Base-by-base conservation (phyloP, 225 moss, liverwort and hornwort species). In the Straminergon stramineum region DNA sequence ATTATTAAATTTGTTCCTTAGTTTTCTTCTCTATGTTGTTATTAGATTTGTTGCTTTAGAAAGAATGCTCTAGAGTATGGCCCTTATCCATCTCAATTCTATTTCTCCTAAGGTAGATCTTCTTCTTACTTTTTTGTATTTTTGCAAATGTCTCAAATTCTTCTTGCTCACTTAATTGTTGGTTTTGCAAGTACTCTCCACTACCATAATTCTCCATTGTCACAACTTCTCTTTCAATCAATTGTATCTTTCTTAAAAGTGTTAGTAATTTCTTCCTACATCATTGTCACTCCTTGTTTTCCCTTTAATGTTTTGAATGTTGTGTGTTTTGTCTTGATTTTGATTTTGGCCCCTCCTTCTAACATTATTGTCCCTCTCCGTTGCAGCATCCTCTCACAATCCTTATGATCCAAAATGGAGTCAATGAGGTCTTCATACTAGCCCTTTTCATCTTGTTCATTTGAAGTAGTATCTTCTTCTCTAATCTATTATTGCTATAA, bases 151-250 rank as follows among this genome's bases (percentile, higher is more conserved):
- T 34, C 10, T 66, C 34, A 10, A 5, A 34, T 34, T 17, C 18
- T 35, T 66, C 10, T 35, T 66, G 1, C 35, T 67, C 6, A 67
- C 17, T 35, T 35, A 19, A 3, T 67, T 67, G 19, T 35, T 67
- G 5, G 11, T 1, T 6, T 2, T 5, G 3, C 35, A 11, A 20
- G 0, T 67, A 3, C 67, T 67, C 35, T 0, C 4, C 6, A 20
- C 2, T 20, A 2, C 5, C 35, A 35, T 3, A 19, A 1, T 6
- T 48, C 48, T 6, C 48, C 6, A 48, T 8, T 48, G 8, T n/a
- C n/a, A n/a, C 8, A 8, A 48, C 48, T 48, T 48, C 6, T 48
- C 35, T 67, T 35, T 11, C 10, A 35, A 10, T 10, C 2, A 35
- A 0, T 6, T 67, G 35, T 19, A 19, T 35, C 67, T 6, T 1